phyloP scores from a whole-genome alignment of 2,329 filamentous ascomycete genomes.

The Waltergamsia citrina region DNA sequence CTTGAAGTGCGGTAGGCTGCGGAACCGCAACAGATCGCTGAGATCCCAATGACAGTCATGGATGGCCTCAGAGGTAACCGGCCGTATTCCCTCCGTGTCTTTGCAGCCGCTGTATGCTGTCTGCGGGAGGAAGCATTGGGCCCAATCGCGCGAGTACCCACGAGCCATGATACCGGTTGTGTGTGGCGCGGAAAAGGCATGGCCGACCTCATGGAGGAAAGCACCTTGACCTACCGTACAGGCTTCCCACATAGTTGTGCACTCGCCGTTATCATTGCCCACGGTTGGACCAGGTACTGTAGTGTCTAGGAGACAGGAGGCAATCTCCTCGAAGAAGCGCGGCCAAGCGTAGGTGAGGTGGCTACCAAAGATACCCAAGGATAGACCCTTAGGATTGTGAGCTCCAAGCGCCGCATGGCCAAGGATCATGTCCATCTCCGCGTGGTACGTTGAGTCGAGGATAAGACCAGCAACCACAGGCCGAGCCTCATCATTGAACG shows the following conservation, averaged over 20 bases:
- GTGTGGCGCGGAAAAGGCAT: conserved; percentile 60
- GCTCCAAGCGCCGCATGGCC: conserved; percentile 56
- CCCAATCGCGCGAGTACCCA: conserved; percentile 31
- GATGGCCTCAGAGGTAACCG: conserved; percentile 20
- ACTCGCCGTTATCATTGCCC: conserved; percentile 31
- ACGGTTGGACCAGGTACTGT: conserved; percentile 23
- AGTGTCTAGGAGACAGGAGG: conserved; percentile 32
- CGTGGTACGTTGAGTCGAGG: conserved; percentile 60
- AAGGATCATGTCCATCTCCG: conserved; percentile 45
- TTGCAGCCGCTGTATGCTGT: conserved; percentile 20
- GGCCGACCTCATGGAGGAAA: conserved; percentile 62
- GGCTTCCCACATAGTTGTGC: conserved; percentile 30
- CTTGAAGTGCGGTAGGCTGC: conserved; percentile 58
- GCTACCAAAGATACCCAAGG: conserved; percentile 63
- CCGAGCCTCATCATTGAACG: conserved; percentile 24
- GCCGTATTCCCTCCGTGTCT: conserved; percentile 6
- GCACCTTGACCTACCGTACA: conserved; percentile 52
- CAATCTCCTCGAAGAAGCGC: conserved; percentile 57
- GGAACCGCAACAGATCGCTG: conserved; percentile 57
- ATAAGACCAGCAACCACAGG: conserved; percentile 63
- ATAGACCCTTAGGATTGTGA: conserved; percentile 42
- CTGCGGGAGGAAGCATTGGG: conserved; percentile 26
- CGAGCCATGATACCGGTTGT: conserved; percentile 56
- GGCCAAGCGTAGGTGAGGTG: conserved; percentile 64
- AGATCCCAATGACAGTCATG: conserved; percentile 62